Percentiles rank a stretch among this genome's conserved stretches.
These are phyloP conservation scores for Periconia sp. DNA, from an alignment of 2,329 filamentous ascomycete genomes.

Conservation along the genomic window DNA sequence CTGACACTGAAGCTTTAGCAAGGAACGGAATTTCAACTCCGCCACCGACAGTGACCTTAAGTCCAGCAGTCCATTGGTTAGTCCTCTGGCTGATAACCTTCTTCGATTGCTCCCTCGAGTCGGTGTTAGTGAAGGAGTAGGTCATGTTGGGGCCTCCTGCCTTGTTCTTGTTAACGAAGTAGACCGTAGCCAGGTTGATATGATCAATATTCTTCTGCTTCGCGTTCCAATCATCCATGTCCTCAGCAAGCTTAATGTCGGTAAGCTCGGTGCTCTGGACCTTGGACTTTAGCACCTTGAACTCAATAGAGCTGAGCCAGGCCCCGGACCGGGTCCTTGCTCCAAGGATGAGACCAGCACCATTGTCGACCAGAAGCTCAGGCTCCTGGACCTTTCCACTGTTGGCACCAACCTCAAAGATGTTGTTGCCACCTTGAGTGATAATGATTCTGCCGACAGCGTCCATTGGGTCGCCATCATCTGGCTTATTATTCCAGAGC, in stretches of 20 bases:
- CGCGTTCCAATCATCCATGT: slow-evolving; percentile 2
- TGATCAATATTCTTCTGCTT: slow-evolving; percentile 3
- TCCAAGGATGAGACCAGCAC: slow-evolving; percentile 2
- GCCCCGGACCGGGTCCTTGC: slow-evolving; percentile 2
- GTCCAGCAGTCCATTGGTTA: slow-evolving; percentile 2
- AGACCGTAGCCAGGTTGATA: slow-evolving; percentile 1
- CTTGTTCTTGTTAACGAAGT: slow-evolving; percentile 3
- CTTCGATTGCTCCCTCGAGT: background rate
- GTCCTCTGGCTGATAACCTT: background rate
- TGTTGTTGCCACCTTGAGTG: background rate
- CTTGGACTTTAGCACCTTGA: slow-evolving; percentile 7
- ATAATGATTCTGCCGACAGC: slow-evolving; percentile 4
- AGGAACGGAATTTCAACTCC: slow-evolving; percentile 1
- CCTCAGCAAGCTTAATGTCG: background rate
- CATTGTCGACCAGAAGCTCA: background rate
- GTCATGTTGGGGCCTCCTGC: slow-evolving; percentile 1
- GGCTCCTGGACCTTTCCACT: background rate
- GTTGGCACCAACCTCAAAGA: slow-evolving; percentile 4
- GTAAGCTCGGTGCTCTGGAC: slow-evolving; percentile 1
- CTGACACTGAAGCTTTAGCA: background rate
- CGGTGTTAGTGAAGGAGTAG: background rate
- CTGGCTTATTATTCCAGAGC: slow-evolving; percentile 8
- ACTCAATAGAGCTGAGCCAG: slow-evolving; percentile 4
- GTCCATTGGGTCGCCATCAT: slow-evolving; percentile 5
- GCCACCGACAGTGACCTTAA: slow-evolving; percentile 5